A percentile compares a stretch with the other conserved stretches of the same genome.
Conservation (phyloP, 2,329 filamentous ascomycete genomes). For the Lasiodiplodia citricola region DNA sequence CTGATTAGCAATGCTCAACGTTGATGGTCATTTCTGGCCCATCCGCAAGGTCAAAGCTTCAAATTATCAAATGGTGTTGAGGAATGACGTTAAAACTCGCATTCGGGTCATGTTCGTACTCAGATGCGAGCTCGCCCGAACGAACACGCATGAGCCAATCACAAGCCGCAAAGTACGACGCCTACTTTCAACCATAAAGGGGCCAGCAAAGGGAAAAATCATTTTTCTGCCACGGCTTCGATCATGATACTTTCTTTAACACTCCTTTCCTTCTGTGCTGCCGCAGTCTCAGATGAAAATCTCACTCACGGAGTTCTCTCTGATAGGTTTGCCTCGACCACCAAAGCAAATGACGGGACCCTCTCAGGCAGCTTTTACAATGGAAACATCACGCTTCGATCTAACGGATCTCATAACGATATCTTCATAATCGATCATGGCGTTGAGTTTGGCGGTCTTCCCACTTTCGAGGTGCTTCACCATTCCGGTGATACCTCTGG, state of each 20-base stretch:
- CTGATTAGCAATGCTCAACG: no score
- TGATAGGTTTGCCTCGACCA: background rate
- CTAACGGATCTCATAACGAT: background rate
- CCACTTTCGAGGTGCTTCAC: constrained; percentile 30
- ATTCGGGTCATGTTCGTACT: no score
- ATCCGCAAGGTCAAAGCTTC: no score
- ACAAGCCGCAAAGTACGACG: background rate
- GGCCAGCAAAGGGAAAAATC: background rate
- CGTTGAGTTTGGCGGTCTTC: constrained; percentile 29
- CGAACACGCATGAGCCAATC: background rate
- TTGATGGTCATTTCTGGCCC: no score
- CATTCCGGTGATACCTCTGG: constrained; percentile 28
- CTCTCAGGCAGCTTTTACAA: background rate
- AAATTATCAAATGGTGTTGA: no score
- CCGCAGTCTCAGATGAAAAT: background rate
- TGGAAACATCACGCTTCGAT: background rate
- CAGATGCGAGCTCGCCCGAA: background rate
- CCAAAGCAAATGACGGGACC: background rate
- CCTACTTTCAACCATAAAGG: background rate
- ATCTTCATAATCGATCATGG: constrained; percentile 30
- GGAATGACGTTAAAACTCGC: no score
- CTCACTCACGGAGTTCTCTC: background rate
- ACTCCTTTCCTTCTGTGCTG: background rate
- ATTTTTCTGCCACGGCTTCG: background rate
- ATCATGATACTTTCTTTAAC: background rate